These are phyloP conservation scores for Senna tora DNA, from an alignment of 306 rosid genomes.

Conservation along the genomic window DNA sequence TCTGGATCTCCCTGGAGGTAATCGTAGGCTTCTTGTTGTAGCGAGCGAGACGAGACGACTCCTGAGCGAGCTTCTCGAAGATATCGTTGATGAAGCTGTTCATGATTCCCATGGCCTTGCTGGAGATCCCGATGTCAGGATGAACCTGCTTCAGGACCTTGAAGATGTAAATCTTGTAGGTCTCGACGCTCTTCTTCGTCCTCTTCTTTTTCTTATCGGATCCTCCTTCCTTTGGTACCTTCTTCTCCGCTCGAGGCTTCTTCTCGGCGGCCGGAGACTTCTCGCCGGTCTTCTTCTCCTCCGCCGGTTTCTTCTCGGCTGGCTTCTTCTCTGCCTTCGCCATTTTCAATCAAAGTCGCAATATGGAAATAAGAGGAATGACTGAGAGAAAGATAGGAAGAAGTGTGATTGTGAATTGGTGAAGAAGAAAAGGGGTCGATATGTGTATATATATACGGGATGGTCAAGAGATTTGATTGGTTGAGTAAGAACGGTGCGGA, in stretches of 20 bases:
- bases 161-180: slow-evolving; percentile 69
- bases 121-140: slow-evolving; percentile 62
- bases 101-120: slow-evolving; percentile 73
- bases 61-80: slow-evolving; percentile 70
- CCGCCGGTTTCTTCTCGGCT: slow-evolving; percentile 57
- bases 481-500: slow-evolving; percentile 1
- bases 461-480: slow-evolving; percentile 37
- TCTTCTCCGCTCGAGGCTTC: slow-evolving; percentile 67
- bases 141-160: slow-evolving; percentile 69
- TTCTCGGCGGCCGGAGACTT: slow-evolving; percentile 62
- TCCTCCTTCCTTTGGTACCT: slow-evolving; percentile 55
- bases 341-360: background rate
- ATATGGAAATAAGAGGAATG: too few relatives aligned
- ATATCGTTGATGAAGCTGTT: slow-evolving; percentile 68
- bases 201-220: slow-evolving; percentile 58
- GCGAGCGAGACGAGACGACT: slow-evolving; percentile 55
- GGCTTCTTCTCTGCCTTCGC: slow-evolving; percentile 56
- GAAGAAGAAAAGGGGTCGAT: fast-evolving
- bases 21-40: slow-evolving; percentile 70
- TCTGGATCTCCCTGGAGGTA: slow-evolving; percentile 68
- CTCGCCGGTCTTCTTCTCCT: slow-evolving; percentile 50
- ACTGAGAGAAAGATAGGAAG: too few relatives aligned
- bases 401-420: background rate
- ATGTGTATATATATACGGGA: slow-evolving; percentile 11
- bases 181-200: slow-evolving; percentile 61